These are phyloP conservation scores for Epithele typhae DNA, from an alignment of 768 basidiomycete species.

Conservation along the genomic window DNA sequence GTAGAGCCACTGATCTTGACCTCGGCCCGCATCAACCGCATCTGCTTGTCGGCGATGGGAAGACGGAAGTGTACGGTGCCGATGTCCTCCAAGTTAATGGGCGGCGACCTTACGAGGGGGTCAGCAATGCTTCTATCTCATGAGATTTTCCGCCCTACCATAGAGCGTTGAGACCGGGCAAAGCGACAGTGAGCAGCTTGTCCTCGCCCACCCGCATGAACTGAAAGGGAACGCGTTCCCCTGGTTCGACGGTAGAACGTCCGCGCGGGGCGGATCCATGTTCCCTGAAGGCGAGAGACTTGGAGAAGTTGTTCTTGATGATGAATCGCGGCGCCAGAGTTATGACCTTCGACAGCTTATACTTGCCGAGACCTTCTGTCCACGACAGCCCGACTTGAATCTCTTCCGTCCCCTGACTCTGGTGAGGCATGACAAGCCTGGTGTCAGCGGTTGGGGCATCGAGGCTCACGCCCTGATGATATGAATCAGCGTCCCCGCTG, in stretches of 20 bases:
- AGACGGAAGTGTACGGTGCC: slow-evolving; percentile 78
- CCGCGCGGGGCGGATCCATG: slow-evolving; percentile 68
- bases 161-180: slow-evolving; percentile 76
- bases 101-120: slow-evolving; percentile 66
- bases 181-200: slow-evolving; percentile 78
- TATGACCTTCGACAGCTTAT: slow-evolving; percentile 92
- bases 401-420: slow-evolving; percentile 57
- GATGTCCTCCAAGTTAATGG: slow-evolving; percentile 89
- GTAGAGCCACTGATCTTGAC: slow-evolving; percentile 81
- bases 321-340: slow-evolving; percentile 89
- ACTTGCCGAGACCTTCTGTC: slow-evolving; percentile 93
- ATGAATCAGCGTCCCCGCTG: background rate
- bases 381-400: slow-evolving; percentile 87
- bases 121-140: background rate
- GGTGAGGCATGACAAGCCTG: slow-evolving; percentile 66
- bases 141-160: slow-evolving; percentile 46
- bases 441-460: slow-evolving; percentile 93
- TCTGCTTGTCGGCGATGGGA: slow-evolving; percentile 34
- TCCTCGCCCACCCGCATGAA: slow-evolving; percentile 62
- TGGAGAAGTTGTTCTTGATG: slow-evolving; percentile 73
- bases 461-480: slow-evolving; percentile 69
- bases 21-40: slow-evolving; percentile 67
- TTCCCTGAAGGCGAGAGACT: slow-evolving; percentile 77
- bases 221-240: slow-evolving; percentile 65
- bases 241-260: slow-evolving; percentile 57